phyloP scores from a whole-genome alignment of 805 yeast genomes.

The Yueomyces sinensis region DNA sequence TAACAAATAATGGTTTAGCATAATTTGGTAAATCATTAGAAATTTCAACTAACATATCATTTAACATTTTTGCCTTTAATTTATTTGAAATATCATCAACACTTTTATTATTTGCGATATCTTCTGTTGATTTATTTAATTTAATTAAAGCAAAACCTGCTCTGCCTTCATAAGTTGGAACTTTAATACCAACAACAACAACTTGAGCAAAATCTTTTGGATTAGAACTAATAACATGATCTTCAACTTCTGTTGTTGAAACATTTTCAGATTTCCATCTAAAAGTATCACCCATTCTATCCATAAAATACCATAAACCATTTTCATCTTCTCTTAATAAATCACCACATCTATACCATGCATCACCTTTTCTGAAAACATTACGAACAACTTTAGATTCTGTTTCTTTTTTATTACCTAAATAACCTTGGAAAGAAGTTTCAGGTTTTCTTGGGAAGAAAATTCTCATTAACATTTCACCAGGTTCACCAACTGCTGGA shows the following conservation, averaged over 20 bases:
- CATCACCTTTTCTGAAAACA: conserved; percentile 78
- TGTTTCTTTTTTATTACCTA: conserved; percentile 69
- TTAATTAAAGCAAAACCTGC: conserved; percentile 82
- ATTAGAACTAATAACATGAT: conserved; percentile 35
- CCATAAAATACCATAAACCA: conserved; percentile 71
- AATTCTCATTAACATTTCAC: conserved; percentile 75
- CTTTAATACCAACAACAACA: conserved; percentile 77
- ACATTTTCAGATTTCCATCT: conserved; percentile 97
- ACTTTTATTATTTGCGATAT: no score
- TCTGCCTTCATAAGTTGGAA: conserved; percentile 85
- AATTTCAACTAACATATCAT: conserved; percentile 26
- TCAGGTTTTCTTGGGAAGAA: conserved; percentile 50
- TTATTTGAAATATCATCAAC: conserved; percentile 8
- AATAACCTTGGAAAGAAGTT: conserved; percentile 77
- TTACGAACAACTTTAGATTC: conserved; percentile 58
- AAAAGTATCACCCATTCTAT: conserved; percentile 88
- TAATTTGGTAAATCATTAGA: conserved; percentile 53
- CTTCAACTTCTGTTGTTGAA: conserved; percentile 86
- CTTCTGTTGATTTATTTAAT: conserved; percentile 26
- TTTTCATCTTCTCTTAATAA: conserved; percentile 54
- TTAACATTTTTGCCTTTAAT: conserved; percentile 22
- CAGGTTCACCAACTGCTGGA: conserved; percentile 55
- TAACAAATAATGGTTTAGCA: conserved; percentile 75
- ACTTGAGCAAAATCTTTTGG: conserved; percentile 37
- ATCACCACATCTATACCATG: conserved; percentile 85